Base-by-base conservation (phyloP, 768 basidiomycete species). In the Lactifluus echinatus region DNA sequence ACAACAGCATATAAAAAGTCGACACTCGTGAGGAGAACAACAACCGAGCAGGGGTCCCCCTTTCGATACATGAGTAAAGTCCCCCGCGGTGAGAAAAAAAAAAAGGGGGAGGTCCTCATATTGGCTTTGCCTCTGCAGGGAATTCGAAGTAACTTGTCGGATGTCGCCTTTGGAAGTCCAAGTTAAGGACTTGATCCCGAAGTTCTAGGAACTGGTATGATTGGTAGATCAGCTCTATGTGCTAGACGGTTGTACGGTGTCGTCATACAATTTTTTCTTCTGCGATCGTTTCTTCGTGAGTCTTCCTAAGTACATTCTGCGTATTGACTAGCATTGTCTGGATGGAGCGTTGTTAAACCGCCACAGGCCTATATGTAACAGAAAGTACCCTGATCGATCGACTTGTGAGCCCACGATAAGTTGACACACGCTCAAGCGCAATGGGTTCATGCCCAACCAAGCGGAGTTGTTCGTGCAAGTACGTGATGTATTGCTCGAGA, bases 291-390 rank as follows among this genome's bases (percentile, higher is more conserved):
- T 74, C 72, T 19, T 72, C 64, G 65, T 84, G 78, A 33, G 83
- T 71, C 15, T 76, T 73, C 55, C 75, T 73, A 46, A 78, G 76
- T 2, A 72, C 74, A 42, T 79, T 76, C 60, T 87, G 79, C 79
- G 85, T 84, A 64, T 87, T 83, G 2, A 87, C 82, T 8, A 88
- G 75, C 50, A 88, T 73, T 0, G 84, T 87, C 83, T 85, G 61
- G 17, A 34, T 33, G 46, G 50, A 46, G n/a, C 21, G 31, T 34
- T 33, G 50, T 47, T 37, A 21, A 17, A 19, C 0, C 10, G 28
- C 19, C 24, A 42, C 31, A 15, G 14, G 6, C 14, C 43, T 12
- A 21, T 10, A n/a, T 33, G 49, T 53, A 56, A 44, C 4, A 8
- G 23, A 36, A 64, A 72, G 63, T 56, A 82, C 83, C 63, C 86